A percentile compares a stretch with the other conserved stretches of the same genome.
These are phyloP conservation scores for Suhomyces ambrosiae DNA, from an alignment of 1,139 yeast species.

Conservation along the genomic window DNA sequence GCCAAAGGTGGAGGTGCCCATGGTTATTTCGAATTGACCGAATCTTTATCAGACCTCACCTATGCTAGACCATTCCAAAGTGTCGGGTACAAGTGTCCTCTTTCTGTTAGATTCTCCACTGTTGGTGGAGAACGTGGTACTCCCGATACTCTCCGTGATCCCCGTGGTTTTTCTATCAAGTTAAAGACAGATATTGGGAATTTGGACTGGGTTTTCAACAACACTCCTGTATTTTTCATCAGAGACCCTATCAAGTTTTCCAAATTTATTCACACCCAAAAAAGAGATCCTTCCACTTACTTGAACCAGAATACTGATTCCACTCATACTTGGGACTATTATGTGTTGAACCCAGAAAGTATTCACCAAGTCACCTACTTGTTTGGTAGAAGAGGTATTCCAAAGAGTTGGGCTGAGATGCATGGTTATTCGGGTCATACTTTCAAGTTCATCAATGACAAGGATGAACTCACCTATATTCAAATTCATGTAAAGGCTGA, in stretches of 20 bases:
- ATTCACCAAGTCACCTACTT: constrained; percentile 64
- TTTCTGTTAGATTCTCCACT: constrained; percentile 56
- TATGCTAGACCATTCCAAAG: constrained; percentile 50
- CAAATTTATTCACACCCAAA: constrained; percentile 63
- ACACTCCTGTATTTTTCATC: constrained; percentile 60
- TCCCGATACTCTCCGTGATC: constrained; percentile 61
- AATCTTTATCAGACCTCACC: constrained; percentile 54
- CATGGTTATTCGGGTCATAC: constrained; percentile 75
- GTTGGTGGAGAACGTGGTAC: constrained; percentile 64
- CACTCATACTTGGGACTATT: constrained; percentile 71
- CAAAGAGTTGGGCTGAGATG: constrained; percentile 65
- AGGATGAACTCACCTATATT: constrained; percentile 67
- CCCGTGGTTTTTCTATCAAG: constrained; percentile 60
- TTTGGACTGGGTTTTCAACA: constrained; percentile 63
- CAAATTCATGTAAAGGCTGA: constrained; percentile 65
- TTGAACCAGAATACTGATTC: constrained; percentile 62
- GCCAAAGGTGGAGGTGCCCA: constrained; percentile 69
- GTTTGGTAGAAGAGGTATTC: constrained; percentile 72
- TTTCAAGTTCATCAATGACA: constrained; percentile 65
- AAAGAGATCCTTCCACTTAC: constrained; percentile 79
- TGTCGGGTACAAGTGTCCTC: constrained; percentile 51
- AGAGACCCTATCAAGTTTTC: constrained; percentile 64
- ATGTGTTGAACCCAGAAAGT: constrained; percentile 60
- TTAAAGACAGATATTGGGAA: constrained; percentile 62
- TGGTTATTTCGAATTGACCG: constrained; percentile 62